A percentile compares a stretch with the other conserved stretches of the same genome.
phyloP scores from a whole-genome alignment of 225 moss, liverwort and hornwort genomes.

The Pleurozium schreberi region DNA sequence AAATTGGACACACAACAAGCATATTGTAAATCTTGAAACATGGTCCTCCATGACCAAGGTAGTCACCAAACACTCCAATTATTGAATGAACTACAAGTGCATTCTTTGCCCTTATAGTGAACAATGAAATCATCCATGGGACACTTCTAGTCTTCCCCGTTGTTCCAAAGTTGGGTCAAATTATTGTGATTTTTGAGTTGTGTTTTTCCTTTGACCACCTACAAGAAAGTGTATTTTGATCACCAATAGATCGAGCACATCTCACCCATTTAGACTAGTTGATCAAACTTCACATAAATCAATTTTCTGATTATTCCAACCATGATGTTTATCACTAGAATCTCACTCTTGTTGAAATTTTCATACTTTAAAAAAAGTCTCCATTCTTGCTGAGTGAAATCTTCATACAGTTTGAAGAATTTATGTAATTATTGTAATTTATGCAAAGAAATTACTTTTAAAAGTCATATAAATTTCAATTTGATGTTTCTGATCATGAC shows the following conservation, averaged over 20 bases:
- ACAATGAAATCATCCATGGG: neutral
- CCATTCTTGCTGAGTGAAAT: neutral
- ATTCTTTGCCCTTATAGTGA: neutral
- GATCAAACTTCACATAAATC: no score
- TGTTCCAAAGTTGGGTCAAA: neutral
- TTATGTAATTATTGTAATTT: no score
- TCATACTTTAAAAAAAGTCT: no score
- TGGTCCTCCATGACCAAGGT: neutral
- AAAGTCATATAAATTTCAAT: no score
- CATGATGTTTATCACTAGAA: no score
- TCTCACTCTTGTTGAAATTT: no score
- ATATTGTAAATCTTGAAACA: rapidly evolving
- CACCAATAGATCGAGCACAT: neutral
- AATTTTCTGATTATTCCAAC: no score
- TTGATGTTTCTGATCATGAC: no score
- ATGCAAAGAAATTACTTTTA: no score
- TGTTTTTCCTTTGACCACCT: neutral
- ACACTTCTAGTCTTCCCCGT: neutral
- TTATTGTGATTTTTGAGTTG: no score
- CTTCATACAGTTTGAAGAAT: no score
- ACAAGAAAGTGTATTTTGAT: neutral
- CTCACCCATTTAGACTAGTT: neutral
- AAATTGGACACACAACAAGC: neutral
- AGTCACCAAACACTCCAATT: neutral
- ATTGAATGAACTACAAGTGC: neutral